Conservation (phyloP, 2,329 filamentous ascomycete genomes). For the Cryphonectria japonica region DNA sequence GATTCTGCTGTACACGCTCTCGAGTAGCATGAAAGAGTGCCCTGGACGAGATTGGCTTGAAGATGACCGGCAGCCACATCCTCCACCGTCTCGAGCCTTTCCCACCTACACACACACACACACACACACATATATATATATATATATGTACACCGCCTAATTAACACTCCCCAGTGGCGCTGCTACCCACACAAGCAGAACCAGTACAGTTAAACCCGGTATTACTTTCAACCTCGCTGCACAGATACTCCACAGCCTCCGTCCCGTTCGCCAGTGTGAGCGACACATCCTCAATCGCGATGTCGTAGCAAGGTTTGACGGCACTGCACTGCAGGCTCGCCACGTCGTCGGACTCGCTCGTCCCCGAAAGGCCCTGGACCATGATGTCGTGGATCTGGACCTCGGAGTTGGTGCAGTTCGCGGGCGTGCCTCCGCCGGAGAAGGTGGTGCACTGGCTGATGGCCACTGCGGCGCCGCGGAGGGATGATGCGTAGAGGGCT, state of each 20-base stretch:
- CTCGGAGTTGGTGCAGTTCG: constrained; percentile 34
- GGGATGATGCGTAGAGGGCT: constrained; percentile 24
- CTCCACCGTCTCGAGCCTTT: neutral
- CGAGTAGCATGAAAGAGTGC: no score
- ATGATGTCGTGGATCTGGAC: constrained; percentile 32
- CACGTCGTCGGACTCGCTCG: constrained; percentile 15
- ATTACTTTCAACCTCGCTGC: constrained; percentile 15
- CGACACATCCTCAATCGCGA: constrained; percentile 16
- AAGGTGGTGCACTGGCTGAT: constrained; percentile 35
- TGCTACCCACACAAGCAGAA: constrained; percentile 13
- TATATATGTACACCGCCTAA: neutral
- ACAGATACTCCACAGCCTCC: constrained; percentile 17
- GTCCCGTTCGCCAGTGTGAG: constrained; percentile 16
- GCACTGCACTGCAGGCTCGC: constrained; percentile 29
- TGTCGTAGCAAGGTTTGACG: constrained; percentile 24
- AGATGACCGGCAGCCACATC: neutral
- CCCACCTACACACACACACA: neutral
- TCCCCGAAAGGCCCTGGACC: constrained; percentile 23
- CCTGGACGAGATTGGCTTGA: neutral
- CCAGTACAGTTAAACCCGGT: constrained; percentile 25
- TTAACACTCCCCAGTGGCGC: constrained; percentile 12
- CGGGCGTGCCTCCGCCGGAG: constrained; percentile 30
- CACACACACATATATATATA: no score
- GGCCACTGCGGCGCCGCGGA: constrained; percentile 32
- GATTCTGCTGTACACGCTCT: neutral